phyloP scores from a whole-genome alignment of 2,329 filamentous ascomycete genomes.

The Fonsecaea nubica region DNA sequence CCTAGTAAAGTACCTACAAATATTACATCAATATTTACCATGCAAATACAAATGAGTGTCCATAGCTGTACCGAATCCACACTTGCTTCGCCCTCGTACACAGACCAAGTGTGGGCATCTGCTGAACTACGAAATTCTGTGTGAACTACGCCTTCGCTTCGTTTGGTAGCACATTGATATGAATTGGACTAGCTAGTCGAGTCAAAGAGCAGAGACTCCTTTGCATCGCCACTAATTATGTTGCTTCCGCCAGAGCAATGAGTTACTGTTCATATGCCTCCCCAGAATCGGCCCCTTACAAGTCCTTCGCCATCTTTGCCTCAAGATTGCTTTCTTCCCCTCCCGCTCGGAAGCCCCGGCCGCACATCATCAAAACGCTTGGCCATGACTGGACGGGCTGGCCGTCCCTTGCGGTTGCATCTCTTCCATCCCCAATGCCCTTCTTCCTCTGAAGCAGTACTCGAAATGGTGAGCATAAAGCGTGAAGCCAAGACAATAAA shows the following conservation, averaged over 20 bases:
- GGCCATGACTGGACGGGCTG: slow-evolving; percentile 4
- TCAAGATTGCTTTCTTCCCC: slow-evolving; percentile 3
- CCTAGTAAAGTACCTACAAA: too few species aligned
- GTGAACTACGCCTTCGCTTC: too few species aligned
- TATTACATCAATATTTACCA: too few species aligned
- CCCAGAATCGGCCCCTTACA: slow-evolving; percentile 41
- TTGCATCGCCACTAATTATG: slow-evolving; percentile 33
- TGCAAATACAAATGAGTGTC: too few species aligned
- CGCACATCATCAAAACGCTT: slow-evolving; percentile 17
- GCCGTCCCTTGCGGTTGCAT: slow-evolving; percentile 14
- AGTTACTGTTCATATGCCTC: slow-evolving; percentile 36
- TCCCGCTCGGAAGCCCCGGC: slow-evolving; percentile 5
- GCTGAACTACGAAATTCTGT: background rate
- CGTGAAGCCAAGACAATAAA: slow-evolving; percentile 32
- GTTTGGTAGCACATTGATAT: slow-evolving; percentile 38
- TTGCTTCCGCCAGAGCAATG: slow-evolving; percentile 31
- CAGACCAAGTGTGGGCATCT: too few species aligned
- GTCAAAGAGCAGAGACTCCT: slow-evolving; percentile 19
- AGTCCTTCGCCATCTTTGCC: slow-evolving; percentile 36
- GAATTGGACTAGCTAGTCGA: slow-evolving; percentile 33
- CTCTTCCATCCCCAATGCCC: slow-evolving; percentile 14
- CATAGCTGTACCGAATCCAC: background rate
- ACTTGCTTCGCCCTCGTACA: too few species aligned
- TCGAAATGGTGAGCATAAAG: slow-evolving; percentile 23
- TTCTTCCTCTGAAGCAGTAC: slow-evolving; percentile 32